These are phyloP conservation scores for Nicotiana knightiana DNA, from an alignment of 257 asterid genomes.

Conservation along the genomic window DNA sequence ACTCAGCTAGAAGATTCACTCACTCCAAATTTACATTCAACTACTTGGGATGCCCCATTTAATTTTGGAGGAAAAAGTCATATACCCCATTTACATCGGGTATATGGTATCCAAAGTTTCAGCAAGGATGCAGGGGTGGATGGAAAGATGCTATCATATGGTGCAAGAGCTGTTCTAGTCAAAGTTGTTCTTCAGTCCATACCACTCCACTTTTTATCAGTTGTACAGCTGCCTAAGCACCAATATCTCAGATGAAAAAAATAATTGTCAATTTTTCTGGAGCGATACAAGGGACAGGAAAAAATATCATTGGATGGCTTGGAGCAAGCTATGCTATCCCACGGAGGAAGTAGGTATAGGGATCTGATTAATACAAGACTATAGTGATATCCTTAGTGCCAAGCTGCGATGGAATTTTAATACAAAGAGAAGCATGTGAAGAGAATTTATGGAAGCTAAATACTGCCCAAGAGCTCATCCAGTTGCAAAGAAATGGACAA, in stretches of 20 bases:
- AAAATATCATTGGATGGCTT: background rate
- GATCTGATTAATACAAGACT: background rate
- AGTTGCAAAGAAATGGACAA: too few relatives aligned
- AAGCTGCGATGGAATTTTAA: too few relatives aligned
- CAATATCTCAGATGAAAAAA: background rate
- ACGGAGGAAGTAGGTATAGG: background rate
- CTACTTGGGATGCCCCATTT: background rate
- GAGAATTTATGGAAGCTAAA: too few relatives aligned
- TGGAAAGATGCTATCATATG: background rate
- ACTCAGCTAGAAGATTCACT: background rate
- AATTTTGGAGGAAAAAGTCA: background rate
- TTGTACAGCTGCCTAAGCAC: background rate
- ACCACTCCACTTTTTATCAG: background rate
- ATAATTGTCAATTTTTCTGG: background rate
- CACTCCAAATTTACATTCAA: too few relatives aligned
- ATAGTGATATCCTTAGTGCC: too few relatives aligned
- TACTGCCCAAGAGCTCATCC: too few relatives aligned
- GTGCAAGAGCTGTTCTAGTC: background rate
- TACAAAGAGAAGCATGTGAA: background rate
- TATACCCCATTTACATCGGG: background rate
- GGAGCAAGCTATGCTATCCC: background rate
- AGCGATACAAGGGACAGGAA: background rate
- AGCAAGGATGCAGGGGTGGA: background rate
- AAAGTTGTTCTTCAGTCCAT: background rate
- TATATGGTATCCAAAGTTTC: background rate